Conservation (phyloP, 192 early-diverging fungal species). For the Backusella australiensis region DNA sequence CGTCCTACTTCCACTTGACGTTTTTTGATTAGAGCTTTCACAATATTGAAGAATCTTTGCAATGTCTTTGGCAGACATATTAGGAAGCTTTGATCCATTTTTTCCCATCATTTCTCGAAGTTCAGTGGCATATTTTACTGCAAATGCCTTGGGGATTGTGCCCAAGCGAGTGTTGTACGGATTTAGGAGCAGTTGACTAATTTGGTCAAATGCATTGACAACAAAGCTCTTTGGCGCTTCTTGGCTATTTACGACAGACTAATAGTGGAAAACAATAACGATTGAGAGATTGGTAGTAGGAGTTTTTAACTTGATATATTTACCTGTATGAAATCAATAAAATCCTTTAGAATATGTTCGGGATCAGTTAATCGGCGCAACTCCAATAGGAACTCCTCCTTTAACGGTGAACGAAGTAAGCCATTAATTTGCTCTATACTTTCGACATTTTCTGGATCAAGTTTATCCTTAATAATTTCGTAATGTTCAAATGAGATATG, state of each 20-base stretch:
- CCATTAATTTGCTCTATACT: conserved; percentile 37
- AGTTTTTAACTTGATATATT: not conserved
- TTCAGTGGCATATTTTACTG: conserved; percentile 40
- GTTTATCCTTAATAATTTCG: conserved; percentile 29
- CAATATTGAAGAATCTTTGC: conserved; percentile 47
- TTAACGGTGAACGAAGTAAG: conserved; percentile 41
- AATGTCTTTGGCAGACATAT: conserved; percentile 44
- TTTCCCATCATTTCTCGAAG: conserved; percentile 39
- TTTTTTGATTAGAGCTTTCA: conserved; percentile 37
- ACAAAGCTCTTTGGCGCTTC: conserved; percentile 21
- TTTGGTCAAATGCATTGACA: conserved; percentile 43
- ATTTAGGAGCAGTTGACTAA: conserved; percentile 52
- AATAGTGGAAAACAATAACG: not conserved
- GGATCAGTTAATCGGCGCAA: conserved; percentile 66
- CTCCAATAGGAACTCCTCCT: conserved; percentile 61
- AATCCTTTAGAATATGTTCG: conserved; percentile 67
- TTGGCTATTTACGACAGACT: conserved; percentile 12
- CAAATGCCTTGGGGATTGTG: conserved; percentile 40
- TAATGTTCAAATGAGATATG: conserved; percentile 73
- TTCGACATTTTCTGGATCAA: conserved; percentile 32
- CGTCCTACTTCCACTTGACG: conserved; percentile 19
- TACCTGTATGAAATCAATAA: conserved; percentile 46
- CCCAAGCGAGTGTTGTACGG: conserved; percentile 32
- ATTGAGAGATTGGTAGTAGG: not conserved
- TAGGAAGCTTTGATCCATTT: conserved; percentile 47